These are phyloP conservation scores for Pichia exigua DNA, from an alignment of 805 yeast genomes.

Conservation along the genomic window DNA sequence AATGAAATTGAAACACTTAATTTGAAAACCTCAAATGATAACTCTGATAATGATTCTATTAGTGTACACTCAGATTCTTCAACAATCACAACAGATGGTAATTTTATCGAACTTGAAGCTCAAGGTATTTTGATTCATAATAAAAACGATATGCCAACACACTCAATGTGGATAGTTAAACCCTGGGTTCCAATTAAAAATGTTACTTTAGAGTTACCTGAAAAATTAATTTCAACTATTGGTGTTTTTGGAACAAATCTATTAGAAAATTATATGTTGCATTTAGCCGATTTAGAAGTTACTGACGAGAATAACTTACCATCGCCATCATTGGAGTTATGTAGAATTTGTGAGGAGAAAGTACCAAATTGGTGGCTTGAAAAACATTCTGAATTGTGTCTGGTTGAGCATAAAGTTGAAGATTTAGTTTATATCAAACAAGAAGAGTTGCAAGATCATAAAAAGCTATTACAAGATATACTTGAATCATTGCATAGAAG, in stretches of 20 bases:
- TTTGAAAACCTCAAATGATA: slow-evolving; percentile 2
- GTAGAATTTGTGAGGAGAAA: slow-evolving; percentile 85
- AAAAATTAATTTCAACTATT: slow-evolving; percentile 57
- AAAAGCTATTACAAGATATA: slow-evolving; percentile 38
- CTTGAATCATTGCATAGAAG: slow-evolving; percentile 31
- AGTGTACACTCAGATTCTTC: slow-evolving; percentile 25
- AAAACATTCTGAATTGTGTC: slow-evolving; percentile 79
- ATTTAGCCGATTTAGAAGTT: slow-evolving; percentile 55
- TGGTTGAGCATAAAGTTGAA: slow-evolving; percentile 75
- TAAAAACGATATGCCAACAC: slow-evolving; percentile 52
- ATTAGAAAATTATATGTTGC: slow-evolving; percentile 63
- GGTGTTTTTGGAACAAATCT: slow-evolving; percentile 85
- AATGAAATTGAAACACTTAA: slow-evolving; percentile 11
- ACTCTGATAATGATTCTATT: slow-evolving; percentile 20
- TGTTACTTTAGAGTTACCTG: slow-evolving; percentile 62
- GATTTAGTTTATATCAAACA: slow-evolving; percentile 69
- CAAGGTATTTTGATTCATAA: slow-evolving; percentile 84
- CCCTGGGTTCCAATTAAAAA: slow-evolving; percentile 61
- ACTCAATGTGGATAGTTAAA: slow-evolving; percentile 89
- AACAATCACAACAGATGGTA: slow-evolving; percentile 48
- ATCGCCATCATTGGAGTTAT: slow-evolving; percentile 71
- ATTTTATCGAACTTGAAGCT: slow-evolving; percentile 73
- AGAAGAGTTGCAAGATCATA: slow-evolving; percentile 69
- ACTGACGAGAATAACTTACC: slow-evolving; percentile 62
- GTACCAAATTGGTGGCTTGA: slow-evolving; percentile 98